Conservation (phyloP, 2,329 filamentous ascomycete species). For the Diaporthe citriasiana region DNA sequence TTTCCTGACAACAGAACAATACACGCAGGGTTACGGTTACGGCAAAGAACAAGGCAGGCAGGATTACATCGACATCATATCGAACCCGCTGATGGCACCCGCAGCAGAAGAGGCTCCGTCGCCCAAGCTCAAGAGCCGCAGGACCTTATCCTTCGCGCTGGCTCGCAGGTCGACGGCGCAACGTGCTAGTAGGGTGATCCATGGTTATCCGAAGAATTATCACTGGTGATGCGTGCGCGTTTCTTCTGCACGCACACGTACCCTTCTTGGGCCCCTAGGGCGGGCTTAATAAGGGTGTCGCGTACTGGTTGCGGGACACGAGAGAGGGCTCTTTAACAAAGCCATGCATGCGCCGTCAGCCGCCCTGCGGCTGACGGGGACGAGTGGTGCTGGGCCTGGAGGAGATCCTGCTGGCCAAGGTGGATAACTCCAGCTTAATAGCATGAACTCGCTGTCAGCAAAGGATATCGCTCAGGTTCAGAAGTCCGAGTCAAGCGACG, state of each 20-base stretch:
- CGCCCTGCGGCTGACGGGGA: neutral
- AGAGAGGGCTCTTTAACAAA: neutral
- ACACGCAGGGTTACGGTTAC: too few relatives aligned
- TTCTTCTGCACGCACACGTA: too few relatives aligned
- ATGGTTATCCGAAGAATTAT: slow-evolving; percentile 19
- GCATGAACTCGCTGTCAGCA: neutral
- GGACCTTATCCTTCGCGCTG: neutral
- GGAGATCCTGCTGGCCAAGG: neutral
- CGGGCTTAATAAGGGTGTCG: neutral
- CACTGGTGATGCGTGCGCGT: slow-evolving; percentile 16
- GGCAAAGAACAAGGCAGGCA: neutral
- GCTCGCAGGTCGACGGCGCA: neutral
- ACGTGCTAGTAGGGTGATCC: neutral
- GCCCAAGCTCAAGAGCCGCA: neutral
- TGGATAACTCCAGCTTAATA: neutral
- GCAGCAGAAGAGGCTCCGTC: neutral
- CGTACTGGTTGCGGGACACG: neutral
- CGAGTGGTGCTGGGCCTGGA: neutral
- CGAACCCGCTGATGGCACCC: neutral
- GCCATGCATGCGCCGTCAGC: neutral
- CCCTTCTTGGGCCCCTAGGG: too few relatives aligned
- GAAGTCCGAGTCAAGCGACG: neutral
- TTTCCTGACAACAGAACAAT: neutral
- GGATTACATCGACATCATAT: slow-evolving; percentile 10
- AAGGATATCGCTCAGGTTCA: neutral